Conservation (phyloP, 176 grass and related monocot genomes). For the Triticum aestivum region IWGSC_CS_RefSeq_v2.1 NC_057800.1:697690685-697691184, state of each 20-base stretch:
- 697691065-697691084: neutral
- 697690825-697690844: neutral
- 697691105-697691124: too few relatives aligned
- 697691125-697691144: neutral
- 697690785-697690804: neutral
- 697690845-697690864: neutral
- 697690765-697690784: neutral
- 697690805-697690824: neutral
- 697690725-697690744: neutral
- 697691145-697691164: neutral
- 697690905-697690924: neutral
- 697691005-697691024: neutral
- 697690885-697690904: neutral
- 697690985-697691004: neutral
- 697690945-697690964: neutral
- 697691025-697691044: neutral
- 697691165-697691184: neutral
- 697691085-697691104: neutral
- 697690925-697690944: neutral
- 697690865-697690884: neutral
- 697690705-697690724: neutral
- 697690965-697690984: neutral
- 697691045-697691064: neutral
- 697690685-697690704: neutral
- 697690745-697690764: neutral